phyloP scores from a whole-genome alignment of 371 early-diverging fungal species.

The Apophysomyces variabilis region DNA sequence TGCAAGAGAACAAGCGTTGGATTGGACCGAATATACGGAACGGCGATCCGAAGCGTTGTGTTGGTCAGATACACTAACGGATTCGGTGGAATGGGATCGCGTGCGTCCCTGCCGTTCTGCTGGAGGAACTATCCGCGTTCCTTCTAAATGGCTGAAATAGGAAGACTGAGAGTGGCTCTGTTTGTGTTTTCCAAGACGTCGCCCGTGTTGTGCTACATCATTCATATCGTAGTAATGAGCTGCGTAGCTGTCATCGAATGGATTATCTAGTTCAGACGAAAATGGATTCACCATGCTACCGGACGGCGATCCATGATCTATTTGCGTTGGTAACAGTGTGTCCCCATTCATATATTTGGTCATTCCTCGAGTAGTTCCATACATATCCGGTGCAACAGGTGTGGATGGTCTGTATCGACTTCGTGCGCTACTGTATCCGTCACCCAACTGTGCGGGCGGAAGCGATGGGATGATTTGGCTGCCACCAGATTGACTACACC shows the following conservation, averaged over 20 bases:
- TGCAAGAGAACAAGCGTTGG: conserved; percentile 38
- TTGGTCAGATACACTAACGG: not conserved
- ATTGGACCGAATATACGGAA: conserved; percentile 32
- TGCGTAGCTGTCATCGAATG: conserved; percentile 42
- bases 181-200: conserved; percentile 20
- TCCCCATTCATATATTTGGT: conserved; percentile 4
- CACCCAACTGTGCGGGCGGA: conserved; percentile 38
- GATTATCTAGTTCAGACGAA: conserved; percentile 32
- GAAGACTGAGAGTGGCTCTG: conserved; percentile 47
- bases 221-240: conserved; percentile 12
- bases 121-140: conserved; percentile 16
- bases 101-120: conserved; percentile 2
- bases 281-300: conserved; percentile 20
- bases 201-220: conserved; percentile 2
- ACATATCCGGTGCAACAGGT: conserved; percentile 14
- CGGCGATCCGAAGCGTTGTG: conserved; percentile 15
- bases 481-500: not conserved
- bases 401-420: conserved; percentile 4
- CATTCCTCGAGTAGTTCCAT: conserved; percentile 14
- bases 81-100: conserved; percentile 10
- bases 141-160: conserved; percentile 12
- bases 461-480: conserved; percentile 24
- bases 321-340: not conserved
- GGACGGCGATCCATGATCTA: not conserved
- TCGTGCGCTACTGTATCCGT: conserved; percentile 21